These are phyloP conservation scores for Lolium perenne DNA, from an alignment of 176 grass and related monocot species.

Conservation along the genomic window DNA sequence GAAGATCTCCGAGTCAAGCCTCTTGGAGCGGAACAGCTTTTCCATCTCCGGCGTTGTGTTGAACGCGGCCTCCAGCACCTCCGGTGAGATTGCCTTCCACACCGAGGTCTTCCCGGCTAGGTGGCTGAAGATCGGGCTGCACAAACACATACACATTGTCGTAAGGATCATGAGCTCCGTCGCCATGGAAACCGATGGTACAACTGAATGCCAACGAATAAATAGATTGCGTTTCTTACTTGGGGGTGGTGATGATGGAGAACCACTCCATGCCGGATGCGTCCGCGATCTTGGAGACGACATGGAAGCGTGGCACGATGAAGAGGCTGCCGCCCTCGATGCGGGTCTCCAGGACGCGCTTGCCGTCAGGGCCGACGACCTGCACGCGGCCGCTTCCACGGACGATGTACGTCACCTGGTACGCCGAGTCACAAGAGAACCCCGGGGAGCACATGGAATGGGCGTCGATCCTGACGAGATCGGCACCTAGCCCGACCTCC, in stretches of 20 bases:
- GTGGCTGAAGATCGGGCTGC: conserved; percentile 54
- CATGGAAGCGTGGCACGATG: conserved; percentile 73
- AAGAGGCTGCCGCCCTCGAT: conserved; percentile 58
- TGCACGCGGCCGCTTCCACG: conserved; percentile 67
- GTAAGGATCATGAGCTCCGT: too few relatives aligned
- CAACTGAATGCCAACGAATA: too few relatives aligned
- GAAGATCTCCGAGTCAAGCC: conserved; percentile 60
- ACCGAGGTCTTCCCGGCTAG: conserved; percentile 69
- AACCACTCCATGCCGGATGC: conserved; percentile 73
- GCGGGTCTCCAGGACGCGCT: conserved; percentile 25
- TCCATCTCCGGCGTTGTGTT: conserved; percentile 56
- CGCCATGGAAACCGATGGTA: too few relatives aligned
- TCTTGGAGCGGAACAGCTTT: conserved; percentile 68
- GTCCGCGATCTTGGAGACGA: conserved; percentile 70
- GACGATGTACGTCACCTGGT: conserved; percentile 71
- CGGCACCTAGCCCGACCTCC: conserved; percentile 64
- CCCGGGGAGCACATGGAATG: conserved; percentile 82
- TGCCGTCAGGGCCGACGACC: conserved; percentile 66
- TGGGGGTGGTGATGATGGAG: conserved; percentile 79
- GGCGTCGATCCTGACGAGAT: conserved; percentile 61
- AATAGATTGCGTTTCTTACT: not conserved
- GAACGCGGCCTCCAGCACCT: conserved; percentile 58
- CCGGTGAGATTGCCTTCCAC: conserved; percentile 63
- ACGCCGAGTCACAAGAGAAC: conserved; percentile 74
- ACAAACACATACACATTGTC: too few relatives aligned